Percentiles rank a stretch among this genome's conserved stretches.
Conservation (phyloP, 192 early-diverging fungal genomes). For the Gonapodya prolifera region DNA sequence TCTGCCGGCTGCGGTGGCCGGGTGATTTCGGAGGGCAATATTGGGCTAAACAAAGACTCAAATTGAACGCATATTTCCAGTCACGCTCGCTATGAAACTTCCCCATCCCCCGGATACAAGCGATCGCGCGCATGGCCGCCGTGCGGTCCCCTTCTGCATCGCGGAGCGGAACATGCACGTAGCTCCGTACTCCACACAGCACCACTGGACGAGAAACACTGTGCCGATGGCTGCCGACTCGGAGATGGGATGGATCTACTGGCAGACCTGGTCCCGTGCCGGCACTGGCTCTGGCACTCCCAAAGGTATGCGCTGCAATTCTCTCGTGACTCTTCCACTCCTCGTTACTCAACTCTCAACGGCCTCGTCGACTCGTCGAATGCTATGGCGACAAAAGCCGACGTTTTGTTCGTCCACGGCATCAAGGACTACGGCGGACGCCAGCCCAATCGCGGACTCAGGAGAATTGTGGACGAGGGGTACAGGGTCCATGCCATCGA, state of each 20-base stretch:
- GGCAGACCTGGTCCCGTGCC: not conserved
- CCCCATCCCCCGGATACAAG: not conserved
- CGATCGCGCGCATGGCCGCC: not conserved
- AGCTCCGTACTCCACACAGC: not conserved
- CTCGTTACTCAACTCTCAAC: not conserved
- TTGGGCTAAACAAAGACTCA: too few species aligned
- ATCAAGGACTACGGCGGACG: not conserved
- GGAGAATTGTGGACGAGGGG: not conserved
- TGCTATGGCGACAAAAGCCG: too few species aligned
- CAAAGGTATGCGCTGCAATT: not conserved
- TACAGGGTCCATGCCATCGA: not conserved
- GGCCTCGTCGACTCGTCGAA: too few species aligned
- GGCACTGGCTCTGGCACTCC: not conserved
- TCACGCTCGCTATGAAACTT: not conserved
- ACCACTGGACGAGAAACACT: not conserved
- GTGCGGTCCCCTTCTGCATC: not conserved
- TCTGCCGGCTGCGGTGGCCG: not conserved
- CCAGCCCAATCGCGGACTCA: not conserved
- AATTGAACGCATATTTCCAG: not conserved
- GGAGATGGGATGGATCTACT: not conserved
- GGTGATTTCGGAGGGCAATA: too few species aligned
- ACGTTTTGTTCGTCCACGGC: not conserved
- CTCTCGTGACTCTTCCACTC: not conserved
- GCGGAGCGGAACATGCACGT: not conserved
- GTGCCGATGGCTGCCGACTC: not conserved